These are phyloP conservation scores for Hypoxylon sp. DNA, from an alignment of 2,329 filamentous ascomycete genomes.

Conservation along the genomic window DNA sequence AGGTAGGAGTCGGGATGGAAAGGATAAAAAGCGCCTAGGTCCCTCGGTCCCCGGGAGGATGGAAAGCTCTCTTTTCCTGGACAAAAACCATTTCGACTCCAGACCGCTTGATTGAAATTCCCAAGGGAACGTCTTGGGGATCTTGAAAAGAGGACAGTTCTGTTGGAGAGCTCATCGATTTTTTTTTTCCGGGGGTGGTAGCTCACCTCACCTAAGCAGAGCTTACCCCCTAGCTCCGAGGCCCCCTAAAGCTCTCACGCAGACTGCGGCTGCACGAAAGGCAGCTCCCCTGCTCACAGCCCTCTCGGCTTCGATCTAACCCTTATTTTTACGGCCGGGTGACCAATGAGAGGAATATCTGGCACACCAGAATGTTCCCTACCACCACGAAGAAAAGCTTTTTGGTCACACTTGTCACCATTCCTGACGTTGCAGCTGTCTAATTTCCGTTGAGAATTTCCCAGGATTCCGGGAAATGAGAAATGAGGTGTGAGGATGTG, in stretches of 20 bases:
- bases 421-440: slow-evolving; percentile 14
- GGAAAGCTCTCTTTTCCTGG: slow-evolving; percentile 11
- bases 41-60: slow-evolving; percentile 32
- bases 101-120: slow-evolving; percentile 22
- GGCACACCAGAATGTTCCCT: slow-evolving; percentile 22
- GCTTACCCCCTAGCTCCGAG: background rate
- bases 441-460: slow-evolving; percentile 37
- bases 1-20: slow-evolving; percentile 28
- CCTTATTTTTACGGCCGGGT: slow-evolving; percentile 23
- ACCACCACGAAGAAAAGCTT: slow-evolving; percentile 17
- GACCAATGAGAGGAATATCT: slow-evolving; percentile 26
- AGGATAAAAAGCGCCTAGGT: slow-evolving; percentile 39
- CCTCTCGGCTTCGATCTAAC: slow-evolving; percentile 30
- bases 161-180: slow-evolving; percentile 1
- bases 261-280: slow-evolving; percentile 31
- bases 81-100: slow-evolving; percentile 3
- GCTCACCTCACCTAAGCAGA: slow-evolving; percentile 17
- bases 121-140: slow-evolving; percentile 8
- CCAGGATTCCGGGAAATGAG: slow-evolving; percentile 33
- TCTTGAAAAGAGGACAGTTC: slow-evolving; percentile 4
- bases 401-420: background rate
- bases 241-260: slow-evolving; percentile 7
- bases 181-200: background rate
- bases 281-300: slow-evolving; percentile 9
- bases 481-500: slow-evolving; percentile 23